A percentile compares a stretch with the other conserved stretches of the same genome.
phyloP scores from a whole-genome alignment of 1,139 yeast genomes.

The Pichia sp. region DNA sequence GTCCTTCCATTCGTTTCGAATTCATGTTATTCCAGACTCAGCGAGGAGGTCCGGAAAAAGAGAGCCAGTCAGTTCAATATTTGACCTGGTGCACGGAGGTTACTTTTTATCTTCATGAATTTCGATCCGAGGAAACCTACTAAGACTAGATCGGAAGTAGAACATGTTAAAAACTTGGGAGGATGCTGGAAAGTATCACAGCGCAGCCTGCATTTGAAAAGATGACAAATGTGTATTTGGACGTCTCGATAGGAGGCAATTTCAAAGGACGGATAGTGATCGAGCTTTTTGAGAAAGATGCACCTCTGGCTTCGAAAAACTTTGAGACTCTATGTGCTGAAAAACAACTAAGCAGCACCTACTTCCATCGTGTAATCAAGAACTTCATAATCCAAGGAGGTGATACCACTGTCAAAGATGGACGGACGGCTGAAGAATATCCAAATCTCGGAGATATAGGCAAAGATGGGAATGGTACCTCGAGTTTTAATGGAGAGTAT shows the following conservation, averaged over 20 bases:
- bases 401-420: conserved; percentile 44
- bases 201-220: too few species aligned
- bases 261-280: conserved; percentile 61
- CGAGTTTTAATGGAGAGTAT: conserved; percentile 28
- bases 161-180: too few species aligned
- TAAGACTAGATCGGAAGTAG: too few species aligned
- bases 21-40: neutral
- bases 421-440: conserved; percentile 23
- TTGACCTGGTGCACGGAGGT: conserved; percentile 3
- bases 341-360: conserved; percentile 41
- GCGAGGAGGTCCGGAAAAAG: neutral
- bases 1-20: neutral
- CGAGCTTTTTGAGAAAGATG: conserved; percentile 46
- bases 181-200: too few species aligned
- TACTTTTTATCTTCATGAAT: neutral
- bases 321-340: conserved; percentile 45
- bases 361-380: conserved; percentile 66
- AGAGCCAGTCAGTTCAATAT: neutral
- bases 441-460: conserved; percentile 40
- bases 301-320: conserved; percentile 58
- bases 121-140: neutral
- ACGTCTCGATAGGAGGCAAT: conserved; percentile 46
- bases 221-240: conserved; percentile 40
- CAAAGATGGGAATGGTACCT: conserved; percentile 39
- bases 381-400: conserved; percentile 84